Conservation (phyloP, 2,329 filamentous ascomycete species). For the Beauveria rudraprayagi region DNA sequence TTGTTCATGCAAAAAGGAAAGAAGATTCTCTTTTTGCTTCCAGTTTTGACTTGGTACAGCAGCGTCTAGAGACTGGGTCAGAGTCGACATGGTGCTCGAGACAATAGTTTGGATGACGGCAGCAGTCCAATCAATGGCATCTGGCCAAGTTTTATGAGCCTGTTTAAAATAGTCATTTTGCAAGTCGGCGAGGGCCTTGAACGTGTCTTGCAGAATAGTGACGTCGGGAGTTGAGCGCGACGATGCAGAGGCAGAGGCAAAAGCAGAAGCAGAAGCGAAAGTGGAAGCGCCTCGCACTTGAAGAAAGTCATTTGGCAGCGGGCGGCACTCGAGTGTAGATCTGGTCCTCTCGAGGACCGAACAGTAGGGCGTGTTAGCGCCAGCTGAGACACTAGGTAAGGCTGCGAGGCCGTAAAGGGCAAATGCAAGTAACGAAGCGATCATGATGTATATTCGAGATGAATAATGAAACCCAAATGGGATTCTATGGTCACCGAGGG, state of each 20-base stretch:
- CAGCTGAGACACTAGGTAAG: background rate
- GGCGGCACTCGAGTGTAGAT: background rate
- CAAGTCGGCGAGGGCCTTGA: constrained; percentile 63
- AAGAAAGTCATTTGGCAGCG: background rate
- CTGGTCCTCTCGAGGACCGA: background rate
- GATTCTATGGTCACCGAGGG: background rate
- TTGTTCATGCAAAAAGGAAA: constrained; percentile 76
- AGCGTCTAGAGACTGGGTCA: constrained; percentile 51
- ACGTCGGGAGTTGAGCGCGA: background rate
- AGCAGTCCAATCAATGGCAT: constrained; percentile 86
- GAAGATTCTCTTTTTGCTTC: constrained; percentile 62
- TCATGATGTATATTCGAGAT: constrained; percentile 3
- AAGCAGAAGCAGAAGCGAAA: background rate
- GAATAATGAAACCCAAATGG: background rate
- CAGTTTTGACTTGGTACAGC: constrained; percentile 29
- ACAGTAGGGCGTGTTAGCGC: constrained; percentile 1
- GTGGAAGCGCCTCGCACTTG: background rate
- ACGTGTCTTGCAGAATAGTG: constrained; percentile 39
- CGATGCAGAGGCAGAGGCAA: background rate
- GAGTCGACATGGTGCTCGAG: constrained; percentile 61
- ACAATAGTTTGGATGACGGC: constrained; percentile 77
- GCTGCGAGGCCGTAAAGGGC: constrained; percentile 5
- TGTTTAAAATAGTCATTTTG: constrained; percentile 70
- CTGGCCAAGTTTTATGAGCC: constrained; percentile 75
- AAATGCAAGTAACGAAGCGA: background rate